Evolutionary conservation across 768 basidiomycete species (phyloP), one percentile per base, ranked within the genome.

Genomic region (Flagelloscypha sp.): DNA sequence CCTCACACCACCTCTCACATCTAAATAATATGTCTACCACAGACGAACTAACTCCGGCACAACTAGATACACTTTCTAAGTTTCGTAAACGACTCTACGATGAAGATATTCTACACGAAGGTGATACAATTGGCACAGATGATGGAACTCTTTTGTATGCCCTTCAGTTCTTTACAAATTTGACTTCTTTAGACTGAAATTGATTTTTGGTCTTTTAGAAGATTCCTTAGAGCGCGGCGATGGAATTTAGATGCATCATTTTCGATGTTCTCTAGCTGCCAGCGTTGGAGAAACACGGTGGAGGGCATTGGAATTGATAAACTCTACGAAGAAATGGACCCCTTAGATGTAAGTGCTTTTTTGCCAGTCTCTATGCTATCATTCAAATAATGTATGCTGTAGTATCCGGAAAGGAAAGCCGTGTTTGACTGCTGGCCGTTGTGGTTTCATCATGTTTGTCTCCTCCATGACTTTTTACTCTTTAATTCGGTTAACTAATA

Each of bases 361-460:
- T 24, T 35, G 13, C 22, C 20, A 17, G 24, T 6, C 25, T 15
- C 24, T 20, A 27, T 13, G 10, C 27, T 27, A 28, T 20, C 17
- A 32, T 15, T 6, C 19, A 32, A 34, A 38, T 18, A 38, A 9
- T 13, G 9, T 27, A 25, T 4, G 8, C 19, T 22, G 28, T 33
- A 86, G 83, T 86, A 76, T 47, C 79, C 79, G 1, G 79, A 75
- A 43, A 73, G 83, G 28, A 66, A 74, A 34, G 66, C 69, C 1
- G 73, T 85, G 6, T 83, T 84, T 44, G 72, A 80, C 35, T 76
- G 71, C 42, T 86, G 83, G 83, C 81, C 81, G 3, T 71, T 84
- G 63, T 84, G 72, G 45, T 84, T 81, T 40, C 5, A 15, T 7
- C 35, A 18, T 43, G 24, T 11, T 18, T 32, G 11, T 17, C 22